Evolutionary conservation across 2,329 filamentous ascomycete species (phyloP), one percentile per base, ranked within the genome.

Genomic region (Diaporthe citrichinensis): DNA sequence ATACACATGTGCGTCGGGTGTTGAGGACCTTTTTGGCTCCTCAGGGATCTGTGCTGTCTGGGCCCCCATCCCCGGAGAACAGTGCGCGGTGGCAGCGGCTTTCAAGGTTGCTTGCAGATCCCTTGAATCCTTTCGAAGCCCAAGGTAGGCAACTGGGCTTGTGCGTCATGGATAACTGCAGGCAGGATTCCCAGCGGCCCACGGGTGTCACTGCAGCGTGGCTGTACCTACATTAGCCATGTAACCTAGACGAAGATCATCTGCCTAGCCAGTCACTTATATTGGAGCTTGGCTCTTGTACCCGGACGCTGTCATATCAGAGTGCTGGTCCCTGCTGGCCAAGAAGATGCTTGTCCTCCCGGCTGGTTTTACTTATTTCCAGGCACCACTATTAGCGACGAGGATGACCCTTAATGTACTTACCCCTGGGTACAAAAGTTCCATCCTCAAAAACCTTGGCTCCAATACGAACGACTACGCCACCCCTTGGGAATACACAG

Each of bases 51-150:
- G 20, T 23, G 17, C 3, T 31, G 9, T 28, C 25, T 23, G n/a
- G 49, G 46, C n/a, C 28, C 25, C 34, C 36, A 23, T 3, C 31
- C 4, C 31, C n/a, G 46, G 15, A 49, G 28, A 44, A 9, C 12
- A 41, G 12, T 10, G 23, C 34, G 23, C 49, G 5, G 25, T 55
- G 49, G 34, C 65, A 69, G 65, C 46, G 36, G 34, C 12, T n/a
- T 20, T 20, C 46, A 53, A 39, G 57, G 34, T 39, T 39, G 34
- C 23, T 55, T 55, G 65, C 46, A 28, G 65, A 69, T 69, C 65
- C 65, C 55, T 55, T 49, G 31, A 17, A 69, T 55, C 46, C 65
- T 53, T 69, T 55, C 31, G 34, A 15, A n/a, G 7, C 49, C n/a
- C 34, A n/a, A 15, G 34, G 7, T 17, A n/a, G 65, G 36, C 36